These are phyloP conservation scores for Dryas integrifolia DNA, from an alignment of 331 rosid genomes.

Conservation along the genomic window DNA sequence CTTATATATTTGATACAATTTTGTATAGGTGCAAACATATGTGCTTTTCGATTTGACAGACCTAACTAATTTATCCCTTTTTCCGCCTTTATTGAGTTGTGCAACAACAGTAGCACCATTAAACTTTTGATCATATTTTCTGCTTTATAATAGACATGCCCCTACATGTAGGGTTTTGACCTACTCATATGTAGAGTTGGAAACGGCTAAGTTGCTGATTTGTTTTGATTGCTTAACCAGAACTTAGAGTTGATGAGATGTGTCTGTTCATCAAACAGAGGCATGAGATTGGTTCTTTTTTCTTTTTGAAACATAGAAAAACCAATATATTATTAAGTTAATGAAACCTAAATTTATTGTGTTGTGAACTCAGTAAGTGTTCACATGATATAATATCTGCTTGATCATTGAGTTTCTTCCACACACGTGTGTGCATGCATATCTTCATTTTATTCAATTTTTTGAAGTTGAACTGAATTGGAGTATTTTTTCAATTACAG, in stretches of 20 bases:
- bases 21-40: not conserved
- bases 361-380: not conserved
- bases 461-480: slow-evolving; percentile 13
- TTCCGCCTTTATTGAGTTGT: not conserved
- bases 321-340: not conserved
- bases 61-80: not conserved
- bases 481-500: slow-evolving; percentile 47
- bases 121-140: not conserved
- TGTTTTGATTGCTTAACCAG: not conserved
- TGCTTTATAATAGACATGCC: not conserved
- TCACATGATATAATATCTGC: not conserved
- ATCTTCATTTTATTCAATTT: not conserved
- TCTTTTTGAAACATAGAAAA: not conserved
- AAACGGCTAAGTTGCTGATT: not conserved
- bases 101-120: not conserved
- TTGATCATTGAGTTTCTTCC: slow-evolving; percentile 1
- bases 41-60: not conserved
- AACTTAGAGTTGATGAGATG: not conserved
- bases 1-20: not conserved
- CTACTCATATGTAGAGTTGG: not conserved
- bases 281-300: not conserved
- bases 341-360: not conserved
- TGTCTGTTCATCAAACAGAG: not conserved
- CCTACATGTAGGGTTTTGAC: not conserved
- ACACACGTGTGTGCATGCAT: not conserved